A percentile compares a stretch with the other conserved stretches of the same genome.
Evolutionary conservation across 2,329 filamentous ascomycete species (phyloP).

Genomic region (Beauveria rudraprayagi): DNA sequence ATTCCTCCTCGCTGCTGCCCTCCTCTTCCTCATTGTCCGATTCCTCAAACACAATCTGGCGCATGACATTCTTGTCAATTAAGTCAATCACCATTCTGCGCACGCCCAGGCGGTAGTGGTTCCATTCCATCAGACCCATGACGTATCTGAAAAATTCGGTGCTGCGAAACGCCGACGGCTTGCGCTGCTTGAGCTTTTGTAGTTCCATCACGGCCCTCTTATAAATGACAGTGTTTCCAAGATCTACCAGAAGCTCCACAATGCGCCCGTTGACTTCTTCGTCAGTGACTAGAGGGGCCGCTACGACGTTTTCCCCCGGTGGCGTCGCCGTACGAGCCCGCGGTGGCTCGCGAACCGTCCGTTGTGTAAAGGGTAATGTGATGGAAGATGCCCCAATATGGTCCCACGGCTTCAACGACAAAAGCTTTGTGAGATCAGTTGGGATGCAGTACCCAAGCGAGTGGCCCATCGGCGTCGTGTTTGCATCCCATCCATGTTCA

Average conservation of each 20-base stretch:
- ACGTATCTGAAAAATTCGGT: slow-evolving; percentile 76
- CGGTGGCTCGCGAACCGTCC: slow-evolving; percentile 40
- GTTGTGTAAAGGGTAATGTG: slow-evolving; percentile 41
- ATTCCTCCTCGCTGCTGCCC: slow-evolving; percentile 56
- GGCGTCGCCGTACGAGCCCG: slow-evolving; percentile 34
- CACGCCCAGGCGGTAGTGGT: slow-evolving; percentile 81
- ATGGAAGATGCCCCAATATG: slow-evolving; percentile 41
- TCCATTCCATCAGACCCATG: slow-evolving; percentile 75
- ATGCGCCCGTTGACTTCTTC: slow-evolving; percentile 68
- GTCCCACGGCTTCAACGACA: slow-evolving; percentile 59
- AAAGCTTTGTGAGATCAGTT: slow-evolving; percentile 65
- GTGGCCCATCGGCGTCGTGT: slow-evolving; percentile 71
- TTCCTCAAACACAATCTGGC: slow-evolving; percentile 69
- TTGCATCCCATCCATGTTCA: slow-evolving; percentile 88
- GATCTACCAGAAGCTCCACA: slow-evolving; percentile 73
- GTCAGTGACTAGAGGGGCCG: slow-evolving; percentile 43
- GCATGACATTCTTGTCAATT: slow-evolving; percentile 84
- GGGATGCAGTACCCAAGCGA: slow-evolving; percentile 87
- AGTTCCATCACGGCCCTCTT: slow-evolving; percentile 81
- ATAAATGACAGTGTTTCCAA: slow-evolving; percentile 88
- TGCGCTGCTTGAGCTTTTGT: slow-evolving; percentile 67
- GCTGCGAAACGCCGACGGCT: slow-evolving; percentile 66
- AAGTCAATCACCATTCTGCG: slow-evolving; percentile 87
- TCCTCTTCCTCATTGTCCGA: slow-evolving; percentile 50
- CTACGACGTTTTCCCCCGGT: slow-evolving; percentile 34